These are phyloP conservation scores for Globisporangium canariense DNA, from an alignment of 352 stramenopile species.

Conservation along the genomic window DNA sequence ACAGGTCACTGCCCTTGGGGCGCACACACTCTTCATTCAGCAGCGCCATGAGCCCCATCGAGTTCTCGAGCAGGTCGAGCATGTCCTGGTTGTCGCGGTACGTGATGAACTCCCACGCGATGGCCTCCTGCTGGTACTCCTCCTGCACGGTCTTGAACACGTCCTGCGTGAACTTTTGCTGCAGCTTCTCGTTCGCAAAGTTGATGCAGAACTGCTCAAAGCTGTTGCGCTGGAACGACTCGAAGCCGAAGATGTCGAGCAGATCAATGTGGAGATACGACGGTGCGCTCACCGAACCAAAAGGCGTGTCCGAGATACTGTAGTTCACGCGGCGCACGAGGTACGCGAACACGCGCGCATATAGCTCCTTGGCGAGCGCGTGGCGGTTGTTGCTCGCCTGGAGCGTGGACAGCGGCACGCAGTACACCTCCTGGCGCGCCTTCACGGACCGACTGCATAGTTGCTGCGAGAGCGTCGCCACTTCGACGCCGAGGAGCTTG, in stretches of 20 bases:
- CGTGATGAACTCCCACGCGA: conserved; percentile 78
- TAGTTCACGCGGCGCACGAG: conserved; percentile 88
- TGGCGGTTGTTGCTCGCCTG: conserved; percentile 89
- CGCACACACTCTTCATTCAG: conserved; percentile 91
- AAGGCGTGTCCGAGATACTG: conserved; percentile 62
- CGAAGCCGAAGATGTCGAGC: conserved; percentile 98
- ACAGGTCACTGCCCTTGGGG: conserved; percentile 82
- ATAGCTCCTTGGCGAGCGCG: conserved; percentile 94
- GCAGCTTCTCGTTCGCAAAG: conserved; percentile 81
- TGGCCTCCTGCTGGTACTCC: conserved; percentile 70
- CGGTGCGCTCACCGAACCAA: conserved; percentile 21
- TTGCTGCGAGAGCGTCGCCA: conserved; percentile 54
- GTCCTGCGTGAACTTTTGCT: conserved; percentile 88
- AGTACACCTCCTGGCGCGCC: conserved; percentile 80
- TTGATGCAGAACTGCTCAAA: conserved; percentile 87
- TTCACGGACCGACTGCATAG: conserved; percentile 83
- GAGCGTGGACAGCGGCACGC: conserved; percentile 61
- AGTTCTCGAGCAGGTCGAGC: conserved; percentile 87
- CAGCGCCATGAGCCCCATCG: conserved; percentile 86
- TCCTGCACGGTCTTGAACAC: conserved; percentile 91
- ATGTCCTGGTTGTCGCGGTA: conserved; percentile 91
- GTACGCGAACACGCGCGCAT: conserved; percentile 93
- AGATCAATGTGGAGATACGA: conserved; percentile 90
- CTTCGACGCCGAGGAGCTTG: conserved; percentile 66
- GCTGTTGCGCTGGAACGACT: conserved; percentile 91